Evolutionary conservation across 805 yeast genomes (phyloP), one percentile per base, ranked within the genome.

Genomic region (Pichia cephalocereana): DNA sequence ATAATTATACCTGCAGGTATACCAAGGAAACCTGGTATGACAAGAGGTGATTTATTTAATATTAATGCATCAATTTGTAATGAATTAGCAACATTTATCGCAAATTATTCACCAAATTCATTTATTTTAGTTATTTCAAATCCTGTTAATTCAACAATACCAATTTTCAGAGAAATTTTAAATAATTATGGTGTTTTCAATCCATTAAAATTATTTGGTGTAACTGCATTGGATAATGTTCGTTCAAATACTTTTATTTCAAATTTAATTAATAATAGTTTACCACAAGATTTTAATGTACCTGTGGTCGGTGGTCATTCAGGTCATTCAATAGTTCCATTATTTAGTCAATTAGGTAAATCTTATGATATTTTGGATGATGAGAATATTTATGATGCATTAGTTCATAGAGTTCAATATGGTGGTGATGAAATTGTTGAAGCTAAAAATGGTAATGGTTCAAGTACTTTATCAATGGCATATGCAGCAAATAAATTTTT

Each of bases 381-480:
- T 11, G 41, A 51, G 27, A 36, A 47, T 15, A 48, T 43, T 18
- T 55, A 56, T 62, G 83, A 78, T 45, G 70, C 73, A 28, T 75
- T 88, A 61, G 76, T 86, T 65, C 77, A 87, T 77, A 83, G 96
- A 70, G 86, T 89, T 68, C 96, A 89, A 74, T 89, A 54, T 59
- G 68, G 67, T 45, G 98, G 98, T 64, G 98, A 90, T 65, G 97
- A 91, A 69, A 96, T 90, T 43, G 98, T 90, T 54, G 75, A 85
- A 71, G 97, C 97, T 48, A 90, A 90, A 73, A 83, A 86, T 59
- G 97, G 97, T 54, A 82, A 82, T 45, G 97, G 97, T 39, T 87
- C 96, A 43, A 97, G 97, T 48, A 90, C 98, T 34, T 75, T 90
- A 56, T 86, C 96, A 32, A 91, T 90, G 97, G 97, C 97, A 8